Evolutionary conservation across 139 green algal species (phyloP).

Genomic region (Coccomyxa sp.): DNA sequence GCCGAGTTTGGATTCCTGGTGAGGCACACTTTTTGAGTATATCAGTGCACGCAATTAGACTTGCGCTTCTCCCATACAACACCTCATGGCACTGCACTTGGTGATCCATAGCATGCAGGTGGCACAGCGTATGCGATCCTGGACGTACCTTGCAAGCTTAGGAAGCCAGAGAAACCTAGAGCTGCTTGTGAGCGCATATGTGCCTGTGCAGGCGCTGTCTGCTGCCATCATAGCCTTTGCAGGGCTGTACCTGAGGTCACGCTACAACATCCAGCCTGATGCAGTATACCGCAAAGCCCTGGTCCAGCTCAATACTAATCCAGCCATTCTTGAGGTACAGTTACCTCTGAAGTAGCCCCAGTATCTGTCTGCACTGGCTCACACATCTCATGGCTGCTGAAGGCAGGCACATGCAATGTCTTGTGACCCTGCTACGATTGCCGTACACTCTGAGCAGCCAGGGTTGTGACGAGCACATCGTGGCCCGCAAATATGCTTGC

Average conservation of each 20-base stretch:
- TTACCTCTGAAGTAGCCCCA: too few relatives aligned
- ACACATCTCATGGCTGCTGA: too few relatives aligned
- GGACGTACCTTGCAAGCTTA: background rate
- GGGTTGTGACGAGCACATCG: too few relatives aligned
- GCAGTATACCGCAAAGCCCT: constrained; percentile 62
- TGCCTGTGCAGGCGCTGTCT: constrained; percentile 31
- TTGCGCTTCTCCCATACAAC: background rate
- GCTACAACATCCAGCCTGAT: constrained; percentile 41
- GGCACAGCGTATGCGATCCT: background rate
- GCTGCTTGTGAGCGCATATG: background rate
- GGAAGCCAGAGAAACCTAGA: background rate
- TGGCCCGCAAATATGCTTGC: too few relatives aligned
- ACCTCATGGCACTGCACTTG: background rate
- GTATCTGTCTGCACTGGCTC: too few relatives aligned
- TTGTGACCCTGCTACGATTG: too few relatives aligned
- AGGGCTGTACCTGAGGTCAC: constrained; percentile 32
- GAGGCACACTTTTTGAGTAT: too few relatives aligned
- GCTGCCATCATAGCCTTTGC: constrained; percentile 29
- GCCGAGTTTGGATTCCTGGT: constrained; percentile 54
- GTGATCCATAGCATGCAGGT: background rate
- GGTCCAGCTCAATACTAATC: constrained; percentile 58
- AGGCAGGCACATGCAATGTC: too few relatives aligned
- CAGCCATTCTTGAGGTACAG: constrained; percentile 60
- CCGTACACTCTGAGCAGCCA: too few relatives aligned
- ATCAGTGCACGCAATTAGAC: background rate